A percentile compares a stretch with the other conserved stretches of the same genome.
Evolutionary conservation across 495 filamentous ascomycete genomes (phyloP).

Genomic region (Hypoxylon cercidicola): DNA sequence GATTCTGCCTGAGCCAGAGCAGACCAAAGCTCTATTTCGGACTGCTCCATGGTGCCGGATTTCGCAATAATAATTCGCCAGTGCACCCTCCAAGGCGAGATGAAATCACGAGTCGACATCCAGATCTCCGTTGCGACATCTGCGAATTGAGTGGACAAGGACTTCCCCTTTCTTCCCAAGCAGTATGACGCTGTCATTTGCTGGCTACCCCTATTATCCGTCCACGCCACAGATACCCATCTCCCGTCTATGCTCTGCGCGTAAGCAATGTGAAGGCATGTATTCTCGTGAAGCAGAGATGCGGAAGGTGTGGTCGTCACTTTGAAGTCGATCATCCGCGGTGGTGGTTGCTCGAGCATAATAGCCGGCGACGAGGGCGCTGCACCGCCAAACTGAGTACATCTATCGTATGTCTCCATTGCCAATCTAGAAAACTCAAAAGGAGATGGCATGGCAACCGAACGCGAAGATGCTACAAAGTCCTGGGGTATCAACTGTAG

Average conservation of each 20-base stretch:
- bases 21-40: slow-evolving; percentile 76
- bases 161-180: slow-evolving; percentile 70
- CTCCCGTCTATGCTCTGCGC: slow-evolving; percentile 81
- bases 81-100: slow-evolving; percentile 73
- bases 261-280: slow-evolving; percentile 87
- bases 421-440: slow-evolving; percentile 74
- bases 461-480: slow-evolving; percentile 72
- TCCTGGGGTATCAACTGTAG: slow-evolving; percentile 84
- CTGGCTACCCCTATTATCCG: slow-evolving; percentile 79
- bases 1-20: slow-evolving; percentile 52
- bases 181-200: slow-evolving; percentile 85
- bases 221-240: slow-evolving; percentile 95
- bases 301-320: slow-evolving; percentile 72
- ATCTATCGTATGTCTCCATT: slow-evolving; percentile 88
- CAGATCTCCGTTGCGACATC: slow-evolving; percentile 84
- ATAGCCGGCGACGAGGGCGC: slow-evolving; percentile 71
- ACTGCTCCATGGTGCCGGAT: slow-evolving; percentile 73
- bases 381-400: slow-evolving; percentile 64
- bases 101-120: slow-evolving; percentile 81
- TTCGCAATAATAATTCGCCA: slow-evolving; percentile 86
- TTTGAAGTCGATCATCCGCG: slow-evolving; percentile 81
- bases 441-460: slow-evolving; percentile 74
- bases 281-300: slow-evolving; percentile 83
- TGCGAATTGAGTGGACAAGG: slow-evolving; percentile 62
- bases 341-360: slow-evolving; percentile 75